A percentile compares a stretch with the other conserved stretches of the same genome.
Evolutionary conservation across 2,329 filamentous ascomycete genomes (phyloP).

Genomic region (Leptographium procerum): DNA sequence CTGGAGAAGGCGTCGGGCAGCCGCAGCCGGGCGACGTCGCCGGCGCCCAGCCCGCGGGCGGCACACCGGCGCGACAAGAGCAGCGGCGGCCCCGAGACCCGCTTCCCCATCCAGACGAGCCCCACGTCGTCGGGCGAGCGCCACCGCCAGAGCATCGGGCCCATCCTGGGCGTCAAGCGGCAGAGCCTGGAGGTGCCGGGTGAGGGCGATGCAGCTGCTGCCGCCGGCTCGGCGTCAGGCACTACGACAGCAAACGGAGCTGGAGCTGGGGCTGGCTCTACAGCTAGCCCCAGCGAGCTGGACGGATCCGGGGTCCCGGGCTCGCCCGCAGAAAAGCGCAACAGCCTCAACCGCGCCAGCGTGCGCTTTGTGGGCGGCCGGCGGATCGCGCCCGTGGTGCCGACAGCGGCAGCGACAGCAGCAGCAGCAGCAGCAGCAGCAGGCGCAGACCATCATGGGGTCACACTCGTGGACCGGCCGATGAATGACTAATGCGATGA

Average conservation of each 20-base stretch:
- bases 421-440: background rate
- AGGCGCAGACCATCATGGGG: constrained; percentile 30
- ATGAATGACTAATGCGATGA: constrained; percentile 39
- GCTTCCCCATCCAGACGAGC: constrained; percentile 72
- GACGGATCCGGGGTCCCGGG: constrained; percentile 3
- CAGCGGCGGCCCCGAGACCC: constrained; percentile 58
- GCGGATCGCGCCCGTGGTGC: constrained; percentile 28
- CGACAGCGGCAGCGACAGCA: constrained; percentile 5
- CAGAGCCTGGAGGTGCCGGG: constrained; percentile 75
- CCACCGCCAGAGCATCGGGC: constrained; percentile 38
- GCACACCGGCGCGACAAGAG: constrained; percentile 71
- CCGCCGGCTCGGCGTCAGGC: no score
- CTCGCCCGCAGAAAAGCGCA: constrained; percentile 45
- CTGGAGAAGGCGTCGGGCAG: constrained; percentile 53
- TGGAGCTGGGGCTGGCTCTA: constrained; percentile 31
- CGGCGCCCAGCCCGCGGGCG: constrained; percentile 44
- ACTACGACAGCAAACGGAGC: constrained; percentile 21
- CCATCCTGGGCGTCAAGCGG: constrained; percentile 42
- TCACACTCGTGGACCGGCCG: constrained; percentile 63
- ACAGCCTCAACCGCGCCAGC: constrained; percentile 47
- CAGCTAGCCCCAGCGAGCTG: no score
- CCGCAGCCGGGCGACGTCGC: constrained; percentile 64
- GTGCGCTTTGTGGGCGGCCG: constrained; percentile 41
- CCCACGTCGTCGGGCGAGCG: constrained; percentile 41
- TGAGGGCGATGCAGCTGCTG: constrained; percentile 20